phyloP scores from a whole-genome alignment of 2,329 filamentous ascomycete species.

The Byssoonygena ceratinophila region DNA sequence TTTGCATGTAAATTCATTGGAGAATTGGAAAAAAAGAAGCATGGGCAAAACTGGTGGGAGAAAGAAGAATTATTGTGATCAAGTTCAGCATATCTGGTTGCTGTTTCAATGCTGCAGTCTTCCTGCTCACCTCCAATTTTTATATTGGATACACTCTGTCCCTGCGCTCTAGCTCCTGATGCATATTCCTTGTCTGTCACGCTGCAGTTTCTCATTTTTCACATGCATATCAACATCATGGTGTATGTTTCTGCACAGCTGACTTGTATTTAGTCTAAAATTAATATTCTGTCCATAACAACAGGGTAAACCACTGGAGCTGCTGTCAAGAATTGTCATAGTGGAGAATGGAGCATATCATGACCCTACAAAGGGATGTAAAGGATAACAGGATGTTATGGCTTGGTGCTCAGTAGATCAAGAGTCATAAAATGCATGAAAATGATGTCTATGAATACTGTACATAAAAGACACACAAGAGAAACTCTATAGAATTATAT shows the following conservation, averaged over 20 bases:
- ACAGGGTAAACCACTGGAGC: neutral
- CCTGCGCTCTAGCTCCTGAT: neutral
- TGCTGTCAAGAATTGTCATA: neutral
- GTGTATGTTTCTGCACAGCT: neutral
- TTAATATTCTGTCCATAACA: neutral
- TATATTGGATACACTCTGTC: neutral
- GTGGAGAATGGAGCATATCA: neutral
- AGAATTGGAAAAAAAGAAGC: neutral
- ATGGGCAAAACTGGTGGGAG: neutral
- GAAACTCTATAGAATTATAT: constrained; percentile 12
- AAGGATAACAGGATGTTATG: too few relatives aligned
- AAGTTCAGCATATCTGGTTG: neutral
- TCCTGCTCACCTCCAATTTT: neutral
- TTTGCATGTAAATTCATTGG: neutral
- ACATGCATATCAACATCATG: neutral
- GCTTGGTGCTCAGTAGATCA: too few relatives aligned
- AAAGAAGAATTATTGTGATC: neutral
- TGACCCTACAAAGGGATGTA: neutral
- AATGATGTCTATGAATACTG: too few relatives aligned
- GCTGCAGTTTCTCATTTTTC: neutral
- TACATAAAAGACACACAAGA: too few relatives aligned
- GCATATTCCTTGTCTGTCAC: neutral
- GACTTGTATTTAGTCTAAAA: neutral
- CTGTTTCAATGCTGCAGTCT: neutral
- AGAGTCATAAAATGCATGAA: too few relatives aligned